Base-by-base conservation (phyloP, 805 yeast species). In the Nakazawaea laoshanensis region DNA sequence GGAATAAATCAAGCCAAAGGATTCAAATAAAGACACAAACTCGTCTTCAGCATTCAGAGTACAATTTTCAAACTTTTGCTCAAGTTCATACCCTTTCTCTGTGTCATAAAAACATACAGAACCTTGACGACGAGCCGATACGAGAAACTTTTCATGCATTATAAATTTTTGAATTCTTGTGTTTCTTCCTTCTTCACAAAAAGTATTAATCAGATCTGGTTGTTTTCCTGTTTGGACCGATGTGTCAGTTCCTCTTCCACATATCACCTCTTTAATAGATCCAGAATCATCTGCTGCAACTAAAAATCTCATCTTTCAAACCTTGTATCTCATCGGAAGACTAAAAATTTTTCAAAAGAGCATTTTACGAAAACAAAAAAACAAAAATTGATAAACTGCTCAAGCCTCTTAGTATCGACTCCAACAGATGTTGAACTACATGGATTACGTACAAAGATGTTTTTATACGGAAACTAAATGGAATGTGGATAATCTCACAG, bases 391-490 rank as follows among this genome's bases (percentile, higher is more conserved):
- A 7, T 8, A 8, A 8, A 20, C 11, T 8, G 23, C 10, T 11
- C 23, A 8, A 20, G 11, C 23, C 11, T 20, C 11, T 7, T 11
- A 12, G 4, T 8, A 13, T 9, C 19, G 7, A 23, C 9, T 15
- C 10, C 9, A 8, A 14, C 33, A 30, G 27, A 86, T 86, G 96
- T 62, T 77, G 40, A 69, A 74, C 27, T 88, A 82, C 59, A 86
- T 89, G 95, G 95, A 89, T 45, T 81, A 79, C 53, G 70, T 89
- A 20, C 78, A 79, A 44, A 65, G 70, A 54, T 71, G 83, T 43
- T 89, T 83, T 57, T 72, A 79, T 52, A 55, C 63, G 24, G 53
- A 79, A 16, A 77, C 94, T 1, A 67, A 68, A 4, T 88, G 96
- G 96, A 75, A 78, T 44, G 71, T 73, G 37, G 85, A 83, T 42